Base-by-base conservation (phyloP, 1,139 yeast genomes). In the Candida smagusa region DNA sequence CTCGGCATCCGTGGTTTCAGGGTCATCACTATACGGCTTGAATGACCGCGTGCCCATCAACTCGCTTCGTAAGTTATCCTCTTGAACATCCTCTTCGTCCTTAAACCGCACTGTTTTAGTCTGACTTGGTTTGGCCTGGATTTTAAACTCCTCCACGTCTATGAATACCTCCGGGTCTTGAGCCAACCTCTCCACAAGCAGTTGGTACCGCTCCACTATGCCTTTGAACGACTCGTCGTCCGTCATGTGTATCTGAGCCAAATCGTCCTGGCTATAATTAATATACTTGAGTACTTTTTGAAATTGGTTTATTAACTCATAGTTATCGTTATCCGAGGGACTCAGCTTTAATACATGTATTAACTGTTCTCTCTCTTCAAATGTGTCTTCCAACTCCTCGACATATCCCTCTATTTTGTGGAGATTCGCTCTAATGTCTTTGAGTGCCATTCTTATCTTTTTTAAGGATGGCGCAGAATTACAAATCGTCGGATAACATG, bases 41-140 rank as follows among this genome's bases (percentile, higher is more conserved):
- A 48, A 47, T 7, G 47, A 37, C 24, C 44, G 39, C 6, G 53
- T 49, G 2, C 52, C 53, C 54, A 49, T 44, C 22, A 49, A 37
- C 27, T 50, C 52, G 5, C 44, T 49, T 9, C 38, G 38, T 24
- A 30, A 41, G 35, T 47, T 40, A 33, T 43, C 58, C 26, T 39
- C 53, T 9, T 54, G 53, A 12, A 48, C 51, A 23, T 50, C 59
- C 6, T 65, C 52, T 16, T 63, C 59, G 36, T 76, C 81, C 43
- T 72, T 69, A 49, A 79, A 79, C 37, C 84, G 57, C 5, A 79
- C 85, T 3, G 78, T 65, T 46, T 79, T 79, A 13, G 35, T 50
- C 8, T 26, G 36, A 2, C 34, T 7, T 12, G 27, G 35, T 26
- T 34, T 28, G 12, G 33, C 50, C 34, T 41, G 43, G 39, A 62